Evolutionary conservation across 495 filamentous ascomycete species (phyloP).

Genomic region (Hypoxylon rickii): DNA sequence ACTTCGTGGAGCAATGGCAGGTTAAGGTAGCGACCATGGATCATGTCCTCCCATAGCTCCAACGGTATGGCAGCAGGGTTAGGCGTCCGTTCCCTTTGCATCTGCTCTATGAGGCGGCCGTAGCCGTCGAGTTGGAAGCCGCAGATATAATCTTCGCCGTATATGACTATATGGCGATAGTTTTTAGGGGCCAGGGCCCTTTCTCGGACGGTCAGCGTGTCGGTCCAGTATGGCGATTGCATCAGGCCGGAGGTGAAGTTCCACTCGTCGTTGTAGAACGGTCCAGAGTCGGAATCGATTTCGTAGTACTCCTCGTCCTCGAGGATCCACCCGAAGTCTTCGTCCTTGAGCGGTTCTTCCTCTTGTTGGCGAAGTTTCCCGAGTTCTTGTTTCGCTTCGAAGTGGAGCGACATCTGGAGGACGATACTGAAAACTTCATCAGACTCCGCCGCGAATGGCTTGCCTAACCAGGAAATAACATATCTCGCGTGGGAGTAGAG

Average conservation of each 20-base stretch:
- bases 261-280: background rate
- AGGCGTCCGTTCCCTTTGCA: background rate
- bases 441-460: no score
- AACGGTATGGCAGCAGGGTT: background rate
- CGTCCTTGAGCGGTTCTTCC: background rate
- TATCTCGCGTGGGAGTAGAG: constrained; percentile 13
- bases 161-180: background rate
- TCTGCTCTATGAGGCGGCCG: background rate
- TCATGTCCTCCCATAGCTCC: background rate
- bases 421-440: no score
- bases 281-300: background rate
- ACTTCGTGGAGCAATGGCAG: background rate
- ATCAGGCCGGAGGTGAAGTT: background rate
- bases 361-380: no score
- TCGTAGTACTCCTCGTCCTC: no score
- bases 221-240: background rate
- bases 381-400: background rate
- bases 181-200: background rate
- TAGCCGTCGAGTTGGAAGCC: background rate
- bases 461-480: constrained; percentile 17
- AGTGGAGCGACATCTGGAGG: no score
- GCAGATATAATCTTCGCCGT: background rate
- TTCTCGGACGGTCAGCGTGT: background rate
- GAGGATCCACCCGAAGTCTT: background rate
- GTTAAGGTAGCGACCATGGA: background rate